phyloP scores from a whole-genome alignment of 345 rosid species.

The Crucihimalaya himalaica region DNA sequence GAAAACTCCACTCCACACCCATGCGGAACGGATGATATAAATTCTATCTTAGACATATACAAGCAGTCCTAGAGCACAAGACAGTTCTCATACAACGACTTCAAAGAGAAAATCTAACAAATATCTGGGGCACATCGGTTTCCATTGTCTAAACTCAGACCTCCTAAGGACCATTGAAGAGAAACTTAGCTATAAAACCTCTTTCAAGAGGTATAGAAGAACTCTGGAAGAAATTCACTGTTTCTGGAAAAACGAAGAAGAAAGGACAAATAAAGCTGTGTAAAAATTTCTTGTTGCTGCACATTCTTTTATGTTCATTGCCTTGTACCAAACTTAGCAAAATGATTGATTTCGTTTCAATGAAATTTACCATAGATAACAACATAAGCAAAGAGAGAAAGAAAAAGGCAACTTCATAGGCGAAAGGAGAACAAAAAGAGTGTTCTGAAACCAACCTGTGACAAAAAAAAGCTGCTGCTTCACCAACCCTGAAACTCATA shows the following conservation, averaged over 20 bases:
- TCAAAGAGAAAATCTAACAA: neutral
- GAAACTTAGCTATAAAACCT: neutral
- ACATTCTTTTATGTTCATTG: too few species aligned
- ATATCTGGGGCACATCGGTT: neutral
- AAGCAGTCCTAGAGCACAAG: neutral
- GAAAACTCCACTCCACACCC: neutral
- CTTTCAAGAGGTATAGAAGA: slow-evolving; percentile 8
- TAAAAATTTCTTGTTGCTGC: too few species aligned
- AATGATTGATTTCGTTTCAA: neutral
- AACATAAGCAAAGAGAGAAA: neutral
- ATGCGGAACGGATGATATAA: neutral
- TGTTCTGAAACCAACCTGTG: neutral
- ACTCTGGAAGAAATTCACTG: neutral
- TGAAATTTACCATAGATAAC: neutral
- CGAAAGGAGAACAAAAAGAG: neutral
- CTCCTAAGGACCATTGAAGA: neutral
- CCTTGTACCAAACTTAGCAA: too few species aligned
- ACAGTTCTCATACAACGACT: neutral
- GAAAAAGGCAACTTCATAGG: neutral
- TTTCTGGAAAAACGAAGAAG: too few species aligned
- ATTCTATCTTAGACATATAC: neutral
- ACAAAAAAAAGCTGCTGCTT: neutral
- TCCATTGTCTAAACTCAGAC: neutral
- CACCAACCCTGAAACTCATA: slow-evolving; percentile 9
- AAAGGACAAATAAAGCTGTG: too few species aligned